A percentile compares a stretch with the other conserved stretches of the same genome.
Conservation (phyloP, 768 basidiomycete genomes). For the Cantharellus cinnabarinus region DNA sequence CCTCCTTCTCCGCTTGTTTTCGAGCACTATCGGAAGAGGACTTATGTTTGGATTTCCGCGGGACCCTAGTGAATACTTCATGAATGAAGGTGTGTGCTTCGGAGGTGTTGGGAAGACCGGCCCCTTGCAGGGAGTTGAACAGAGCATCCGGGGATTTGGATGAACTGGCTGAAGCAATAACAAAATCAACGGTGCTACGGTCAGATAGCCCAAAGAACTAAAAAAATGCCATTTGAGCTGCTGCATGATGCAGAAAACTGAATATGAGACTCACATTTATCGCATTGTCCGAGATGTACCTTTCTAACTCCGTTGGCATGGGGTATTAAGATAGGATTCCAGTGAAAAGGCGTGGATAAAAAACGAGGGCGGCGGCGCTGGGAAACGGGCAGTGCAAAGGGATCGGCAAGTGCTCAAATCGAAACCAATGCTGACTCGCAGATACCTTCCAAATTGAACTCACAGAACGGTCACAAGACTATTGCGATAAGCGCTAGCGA, state of each 20-base stretch:
- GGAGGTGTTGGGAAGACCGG: constrained; percentile 64
- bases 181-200: constrained; percentile 66
- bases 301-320: constrained; percentile 3
- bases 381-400: too few species aligned
- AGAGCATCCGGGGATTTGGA: constrained; percentile 65
- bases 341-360: too few species aligned
- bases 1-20: constrained; percentile 55
- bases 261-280: constrained; percentile 1
- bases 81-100: constrained; percentile 62
- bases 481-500: too few species aligned
- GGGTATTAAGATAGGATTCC: too few species aligned
- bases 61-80: constrained; percentile 57
- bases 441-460: too few species aligned
- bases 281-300: constrained; percentile 7
- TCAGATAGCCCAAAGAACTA: constrained; percentile 76
- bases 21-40: constrained; percentile 27
- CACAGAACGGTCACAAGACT: too few species aligned
- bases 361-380: too few species aligned
- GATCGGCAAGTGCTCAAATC: too few species aligned
- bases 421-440: too few species aligned
- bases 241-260: not conserved
- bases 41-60: constrained; percentile 60
- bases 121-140: constrained; percentile 49
- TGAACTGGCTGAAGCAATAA: constrained; percentile 71
- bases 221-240: not conserved